phyloP scores from a whole-genome alignment of 2,329 filamentous ascomycete genomes.

The Ilyonectria destructans region DNA sequence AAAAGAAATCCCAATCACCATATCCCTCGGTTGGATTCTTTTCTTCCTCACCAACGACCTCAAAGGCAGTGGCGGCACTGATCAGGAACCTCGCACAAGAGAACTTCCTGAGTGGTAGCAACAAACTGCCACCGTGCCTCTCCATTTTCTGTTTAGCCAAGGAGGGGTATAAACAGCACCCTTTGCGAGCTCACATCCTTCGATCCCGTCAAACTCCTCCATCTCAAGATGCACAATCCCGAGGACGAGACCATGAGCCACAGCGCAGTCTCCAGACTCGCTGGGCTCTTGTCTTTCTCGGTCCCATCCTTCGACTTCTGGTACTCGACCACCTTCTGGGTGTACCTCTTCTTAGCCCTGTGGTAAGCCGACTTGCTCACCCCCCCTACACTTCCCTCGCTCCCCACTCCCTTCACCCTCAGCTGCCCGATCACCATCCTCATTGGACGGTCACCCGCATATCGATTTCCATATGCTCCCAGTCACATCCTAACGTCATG shows the following conservation, averaged over 20 bases:
- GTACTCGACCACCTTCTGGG: slow-evolving; percentile 65
- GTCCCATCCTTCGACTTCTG: slow-evolving; percentile 54
- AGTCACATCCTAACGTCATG: slow-evolving; percentile 39
- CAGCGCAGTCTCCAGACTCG: slow-evolving; percentile 36
- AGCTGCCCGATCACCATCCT: not conserved
- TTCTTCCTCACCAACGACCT: slow-evolving; percentile 24
- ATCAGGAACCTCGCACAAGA: slow-evolving; percentile 17
- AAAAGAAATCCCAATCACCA: slow-evolving; percentile 26
- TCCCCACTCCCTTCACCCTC: not conserved
- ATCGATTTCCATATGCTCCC: slow-evolving; percentile 7
- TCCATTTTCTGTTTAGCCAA: slow-evolving; percentile 27
- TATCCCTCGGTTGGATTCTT: slow-evolving; percentile 35
- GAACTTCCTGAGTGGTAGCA: slow-evolving; percentile 27
- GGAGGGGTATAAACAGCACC: slow-evolving; percentile 42
- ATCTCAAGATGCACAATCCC: slow-evolving; percentile 43
- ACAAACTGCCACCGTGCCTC: slow-evolving; percentile 36
- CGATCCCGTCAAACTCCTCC: slow-evolving; percentile 35
- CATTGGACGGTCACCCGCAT: slow-evolving; percentile 11
- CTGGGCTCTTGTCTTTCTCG: slow-evolving; percentile 37
- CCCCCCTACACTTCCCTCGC: not conserved
- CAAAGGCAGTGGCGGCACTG: slow-evolving; percentile 17
- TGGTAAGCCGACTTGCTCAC: slow-evolving; percentile 60
- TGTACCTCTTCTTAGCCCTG: slow-evolving; percentile 59
- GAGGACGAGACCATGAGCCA: slow-evolving; percentile 36
- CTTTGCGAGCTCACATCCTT: slow-evolving; percentile 30